Evolutionary conservation across 352 stramenopile genomes (phyloP).

Genomic region (Elongisporangium anandrum): DNA sequence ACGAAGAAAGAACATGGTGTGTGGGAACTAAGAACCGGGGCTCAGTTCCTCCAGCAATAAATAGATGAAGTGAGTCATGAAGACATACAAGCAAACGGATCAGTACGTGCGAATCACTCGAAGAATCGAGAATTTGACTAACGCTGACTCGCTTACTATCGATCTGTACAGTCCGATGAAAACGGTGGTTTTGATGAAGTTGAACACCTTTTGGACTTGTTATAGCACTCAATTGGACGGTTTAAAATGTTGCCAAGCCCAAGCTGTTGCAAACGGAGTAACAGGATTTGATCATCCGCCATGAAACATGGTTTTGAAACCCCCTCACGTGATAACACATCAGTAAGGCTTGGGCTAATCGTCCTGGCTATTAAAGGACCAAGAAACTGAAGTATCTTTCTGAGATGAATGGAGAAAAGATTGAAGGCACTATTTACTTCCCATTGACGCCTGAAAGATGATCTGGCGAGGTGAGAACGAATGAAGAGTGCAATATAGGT

Average conservation of each 20-base stretch:
- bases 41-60: background rate
- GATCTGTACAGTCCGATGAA: background rate
- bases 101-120: background rate
- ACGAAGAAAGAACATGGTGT: background rate
- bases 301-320: background rate
- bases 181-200: background rate
- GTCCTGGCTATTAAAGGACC: background rate
- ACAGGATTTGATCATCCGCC: background rate
- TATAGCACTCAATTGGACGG: background rate
- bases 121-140: background rate
- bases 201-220: background rate
- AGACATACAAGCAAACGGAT: background rate
- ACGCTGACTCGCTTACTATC: background rate
- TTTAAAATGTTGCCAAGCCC: background rate
- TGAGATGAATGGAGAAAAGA: no score
- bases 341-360: background rate
- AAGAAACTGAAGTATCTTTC: background rate
- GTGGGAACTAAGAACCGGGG: background rate
- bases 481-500: slow-evolving; percentile 30
- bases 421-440: background rate
- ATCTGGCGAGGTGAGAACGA: slow-evolving; percentile 32
- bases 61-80: background rate
- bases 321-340: background rate
- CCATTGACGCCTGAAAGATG: background rate
- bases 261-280: background rate